Evolutionary conservation across 2,329 filamentous ascomycete genomes (phyloP).

Genomic region (Helotiales sp.): DNA sequence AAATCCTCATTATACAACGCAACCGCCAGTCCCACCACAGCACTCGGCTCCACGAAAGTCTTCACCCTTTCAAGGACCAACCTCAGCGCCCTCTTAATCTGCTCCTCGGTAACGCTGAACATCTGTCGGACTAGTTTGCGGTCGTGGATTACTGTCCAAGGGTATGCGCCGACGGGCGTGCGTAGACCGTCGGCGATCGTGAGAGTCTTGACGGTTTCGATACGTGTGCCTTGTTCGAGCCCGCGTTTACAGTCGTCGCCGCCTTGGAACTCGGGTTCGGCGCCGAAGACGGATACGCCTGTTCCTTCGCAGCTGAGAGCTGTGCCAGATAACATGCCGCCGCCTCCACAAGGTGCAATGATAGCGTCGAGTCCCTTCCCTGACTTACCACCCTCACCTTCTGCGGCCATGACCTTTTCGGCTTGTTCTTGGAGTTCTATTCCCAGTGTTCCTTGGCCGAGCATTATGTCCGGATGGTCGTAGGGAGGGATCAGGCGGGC

Average conservation of each 20-base stretch:
- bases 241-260: constrained; percentile 83
- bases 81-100: constrained; percentile 78
- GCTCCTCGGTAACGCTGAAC: constrained; percentile 76
- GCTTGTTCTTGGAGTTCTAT: constrained; percentile 83
- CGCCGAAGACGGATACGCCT: constrained; percentile 78
- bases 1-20: constrained; percentile 88
- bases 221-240: constrained; percentile 64
- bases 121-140: constrained; percentile 71
- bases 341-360: constrained; percentile 84
- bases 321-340: constrained; percentile 84
- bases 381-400: constrained; percentile 19
- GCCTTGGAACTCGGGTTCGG: constrained; percentile 82
- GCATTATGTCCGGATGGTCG: constrained; percentile 88
- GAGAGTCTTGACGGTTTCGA: constrained; percentile 72
- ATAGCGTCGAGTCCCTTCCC: constrained; percentile 65
- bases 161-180: constrained; percentile 77
- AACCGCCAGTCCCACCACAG: constrained; percentile 82
- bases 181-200: constrained; percentile 90
- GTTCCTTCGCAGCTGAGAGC: constrained; percentile 77
- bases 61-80: constrained; percentile 88
- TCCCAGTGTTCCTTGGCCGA: constrained; percentile 90
- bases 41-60: constrained; percentile 86
- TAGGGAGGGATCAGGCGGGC: constrained; percentile 87
- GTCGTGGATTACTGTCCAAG: constrained; percentile 80
- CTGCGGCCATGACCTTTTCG: constrained; percentile 52